Evolutionary conservation across 768 basidiomycete genomes (phyloP).

Genomic region (Russula lepida): DNA sequence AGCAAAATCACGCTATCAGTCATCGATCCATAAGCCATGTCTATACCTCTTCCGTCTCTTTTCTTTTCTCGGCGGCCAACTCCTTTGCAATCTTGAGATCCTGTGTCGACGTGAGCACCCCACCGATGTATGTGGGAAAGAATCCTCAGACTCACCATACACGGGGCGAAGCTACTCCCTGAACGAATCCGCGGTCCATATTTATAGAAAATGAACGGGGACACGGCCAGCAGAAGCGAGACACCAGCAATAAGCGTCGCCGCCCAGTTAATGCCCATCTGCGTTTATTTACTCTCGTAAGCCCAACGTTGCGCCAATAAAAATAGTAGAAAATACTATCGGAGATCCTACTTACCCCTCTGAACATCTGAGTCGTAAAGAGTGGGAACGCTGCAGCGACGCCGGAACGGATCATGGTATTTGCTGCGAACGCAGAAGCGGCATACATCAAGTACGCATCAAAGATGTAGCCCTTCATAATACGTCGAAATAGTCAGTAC

Average conservation of each 20-base stretch:
- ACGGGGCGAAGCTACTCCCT: background rate
- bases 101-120: too few relatives aligned
- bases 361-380: constrained; percentile 60
- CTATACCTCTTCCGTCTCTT: background rate
- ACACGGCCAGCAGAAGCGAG: background rate
- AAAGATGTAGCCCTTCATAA: constrained; percentile 42
- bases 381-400: constrained; percentile 55
- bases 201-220: background rate
- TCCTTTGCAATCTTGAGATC: too few relatives aligned
- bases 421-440: constrained; percentile 56
- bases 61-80: too few relatives aligned
- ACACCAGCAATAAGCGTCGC: background rate
- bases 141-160: background rate
- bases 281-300: background rate
- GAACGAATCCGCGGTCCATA: background rate
- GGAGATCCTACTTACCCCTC: constrained; percentile 25
- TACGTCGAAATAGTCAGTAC: background rate
- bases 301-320: background rate
- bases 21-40: background rate
- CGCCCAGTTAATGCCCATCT: background rate
- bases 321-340: background rate
- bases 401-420: constrained; percentile 49
- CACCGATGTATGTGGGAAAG: background rate
- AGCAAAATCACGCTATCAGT: background rate
- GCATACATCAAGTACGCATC: constrained; percentile 43